Evolutionary conservation across 176 grass and related monocot genomes (phyloP), one percentile per base, ranked within the genome.

Genomic region (Thinopyrum elongatum): DNA sequence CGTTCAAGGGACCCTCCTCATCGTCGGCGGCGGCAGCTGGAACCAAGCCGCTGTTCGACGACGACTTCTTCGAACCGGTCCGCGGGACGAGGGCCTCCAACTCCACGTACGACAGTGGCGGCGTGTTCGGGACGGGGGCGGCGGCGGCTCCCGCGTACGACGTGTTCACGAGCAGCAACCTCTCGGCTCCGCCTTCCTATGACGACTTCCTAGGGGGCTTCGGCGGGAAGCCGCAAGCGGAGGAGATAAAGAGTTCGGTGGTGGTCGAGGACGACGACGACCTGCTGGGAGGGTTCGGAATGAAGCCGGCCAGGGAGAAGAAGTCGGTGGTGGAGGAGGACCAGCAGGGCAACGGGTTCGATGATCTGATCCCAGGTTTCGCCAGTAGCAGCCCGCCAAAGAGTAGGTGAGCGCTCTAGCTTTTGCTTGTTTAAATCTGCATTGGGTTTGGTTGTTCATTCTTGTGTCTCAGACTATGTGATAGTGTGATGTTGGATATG

Each of bases 351-450:
- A 34, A 76, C 6, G 90, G 67, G 23, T 98, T 94, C 38, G 92
- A 95, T 65, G 94, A 96, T 79, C 89, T 98, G 53, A 91, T 96
- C 66, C 94, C 92, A 11, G 94, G 97, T 33, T 98, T 98, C 12
- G 66, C 92, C 1, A 65, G 88, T 13, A 93, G 82, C 79, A 87
- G 74, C 69, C 84, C 71, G 14, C 81, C 70, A 21, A 33, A 53
- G 61, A 87, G 79, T 10, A 90, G 72, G 94, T 90, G 76, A 94
- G 83, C 60, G 82, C 46, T 84, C 42, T 14, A 44, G 16, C 27
- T 38, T 79, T 87, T 27, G 29, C 31, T 36, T 64, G 41, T 70
- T 53, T 80, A 83, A 81, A 92, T 92, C 80, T 84, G 70, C 69
- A 46, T 76, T 87, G 33, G 73, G 39, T 21, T 8, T 83, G 11